A percentile compares a stretch with the other conserved stretches of the same genome.
Evolutionary conservation across 345 rosid genomes (phyloP).

Genomic region (Eucalyptus sideroxylon): DNA sequence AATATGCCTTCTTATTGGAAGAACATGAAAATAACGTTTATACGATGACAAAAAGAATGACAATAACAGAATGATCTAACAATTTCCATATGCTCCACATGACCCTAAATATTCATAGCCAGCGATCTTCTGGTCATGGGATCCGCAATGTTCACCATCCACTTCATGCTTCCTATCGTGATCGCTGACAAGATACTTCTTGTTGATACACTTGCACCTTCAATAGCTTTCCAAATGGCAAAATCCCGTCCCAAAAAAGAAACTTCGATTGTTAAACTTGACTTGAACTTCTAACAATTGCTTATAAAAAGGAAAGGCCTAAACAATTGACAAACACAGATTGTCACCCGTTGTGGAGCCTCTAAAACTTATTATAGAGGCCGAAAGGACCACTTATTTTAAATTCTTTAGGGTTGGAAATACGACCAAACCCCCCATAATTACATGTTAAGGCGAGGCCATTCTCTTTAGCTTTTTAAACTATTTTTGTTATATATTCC

Average conservation of each 20-base stretch:
- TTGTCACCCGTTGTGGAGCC: not conserved
- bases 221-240: not conserved
- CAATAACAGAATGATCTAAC: too few relatives aligned
- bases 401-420: not conserved
- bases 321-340: too few relatives aligned
- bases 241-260: not conserved
- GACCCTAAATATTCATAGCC: too few relatives aligned
- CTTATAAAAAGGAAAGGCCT: too few relatives aligned
- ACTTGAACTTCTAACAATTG: not conserved
- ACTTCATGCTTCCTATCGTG: too few relatives aligned
- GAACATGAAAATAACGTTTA: too few relatives aligned
- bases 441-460: not conserved
- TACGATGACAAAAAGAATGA: too few relatives aligned
- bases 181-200: too few relatives aligned
- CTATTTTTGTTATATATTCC: not conserved
- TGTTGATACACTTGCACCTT: not conserved
- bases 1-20: too few relatives aligned
- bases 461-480: not conserved
- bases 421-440: not conserved
- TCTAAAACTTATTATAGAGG: not conserved
- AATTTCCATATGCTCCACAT: too few relatives aligned
- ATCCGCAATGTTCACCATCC: too few relatives aligned
- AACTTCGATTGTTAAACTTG: not conserved
- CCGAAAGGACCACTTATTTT: not conserved
- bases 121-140: too few relatives aligned